Evolutionary conservation across 1,139 yeast genomes (phyloP).

Genomic region (Arxiozyma telluris): DNA sequence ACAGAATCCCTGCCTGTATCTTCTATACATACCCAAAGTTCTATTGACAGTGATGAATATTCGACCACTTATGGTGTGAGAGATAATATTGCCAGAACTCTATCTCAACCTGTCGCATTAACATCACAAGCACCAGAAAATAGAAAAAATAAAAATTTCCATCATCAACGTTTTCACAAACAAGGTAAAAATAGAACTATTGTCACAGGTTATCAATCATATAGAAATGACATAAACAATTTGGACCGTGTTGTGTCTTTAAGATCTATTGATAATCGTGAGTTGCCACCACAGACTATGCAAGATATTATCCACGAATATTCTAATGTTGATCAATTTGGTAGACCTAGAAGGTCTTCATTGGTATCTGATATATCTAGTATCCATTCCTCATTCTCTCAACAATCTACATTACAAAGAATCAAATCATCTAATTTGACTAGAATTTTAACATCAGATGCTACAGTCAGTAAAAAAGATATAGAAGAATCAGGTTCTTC

Average conservation of each 20-base stretch:
- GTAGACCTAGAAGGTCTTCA: slow-evolving; percentile 18
- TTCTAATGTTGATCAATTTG: slow-evolving; percentile 38
- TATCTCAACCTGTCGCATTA: slow-evolving; percentile 20
- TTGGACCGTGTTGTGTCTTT: slow-evolving; percentile 4
- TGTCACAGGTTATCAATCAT: background rate
- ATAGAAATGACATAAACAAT: background rate
- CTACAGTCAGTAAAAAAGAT: slow-evolving; percentile 27
- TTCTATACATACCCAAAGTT: slow-evolving; percentile 5
- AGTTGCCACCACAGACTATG: slow-evolving; percentile 43
- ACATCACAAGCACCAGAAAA: slow-evolving; percentile 8
- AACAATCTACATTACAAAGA: slow-evolving; percentile 7
- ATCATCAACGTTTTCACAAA: slow-evolving; percentile 3
- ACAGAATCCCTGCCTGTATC: slow-evolving; percentile 7
- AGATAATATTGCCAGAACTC: slow-evolving; percentile 7
- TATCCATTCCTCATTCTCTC: slow-evolving; percentile 1
- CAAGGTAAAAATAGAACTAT: background rate
- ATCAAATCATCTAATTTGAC: slow-evolving; percentile 19
- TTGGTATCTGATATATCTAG: slow-evolving; percentile 4
- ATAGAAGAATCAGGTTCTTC: slow-evolving; percentile 26
- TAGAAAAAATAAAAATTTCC: slow-evolving; percentile 4
- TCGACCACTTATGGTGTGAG: slow-evolving; percentile 1
- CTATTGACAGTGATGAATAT: slow-evolving; percentile 4
- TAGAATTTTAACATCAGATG: slow-evolving; percentile 30
- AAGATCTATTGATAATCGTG: slow-evolving; percentile 31
- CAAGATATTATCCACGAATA: slow-evolving; percentile 53